These are phyloP conservation scores for Sugiyamaella neomexicana DNA, from an alignment of 1,139 yeast species.

Conservation along the genomic window DNA sequence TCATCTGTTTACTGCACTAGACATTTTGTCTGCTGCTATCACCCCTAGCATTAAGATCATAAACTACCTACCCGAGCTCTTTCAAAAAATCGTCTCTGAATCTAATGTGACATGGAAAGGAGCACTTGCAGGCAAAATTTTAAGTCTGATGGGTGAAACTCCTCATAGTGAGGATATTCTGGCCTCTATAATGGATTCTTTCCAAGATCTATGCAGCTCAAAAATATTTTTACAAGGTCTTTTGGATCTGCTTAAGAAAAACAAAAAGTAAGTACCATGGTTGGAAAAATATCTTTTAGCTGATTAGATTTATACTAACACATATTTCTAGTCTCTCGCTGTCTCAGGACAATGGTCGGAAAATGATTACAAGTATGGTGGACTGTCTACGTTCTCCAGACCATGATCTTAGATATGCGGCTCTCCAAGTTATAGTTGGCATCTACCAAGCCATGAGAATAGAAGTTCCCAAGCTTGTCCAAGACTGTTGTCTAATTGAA, in stretches of 20 bases:
- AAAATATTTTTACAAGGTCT: constrained; percentile 22
- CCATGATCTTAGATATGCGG: constrained; percentile 48
- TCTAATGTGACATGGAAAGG: constrained; percentile 18
- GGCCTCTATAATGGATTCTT: background rate
- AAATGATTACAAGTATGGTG: constrained; percentile 5
- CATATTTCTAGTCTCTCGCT: background rate
- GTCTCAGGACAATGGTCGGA: background rate
- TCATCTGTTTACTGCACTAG: constrained; percentile 7
- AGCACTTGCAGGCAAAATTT: constrained; percentile 25
- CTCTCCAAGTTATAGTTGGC: constrained; percentile 47
- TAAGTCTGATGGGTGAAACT: constrained; percentile 9
- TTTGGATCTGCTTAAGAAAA: constrained; percentile 13
- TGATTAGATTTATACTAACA: constrained; percentile 1
- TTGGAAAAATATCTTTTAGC: background rate
- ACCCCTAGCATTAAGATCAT: background rate
- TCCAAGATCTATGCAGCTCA: constrained; percentile 17
- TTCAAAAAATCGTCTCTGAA: background rate
- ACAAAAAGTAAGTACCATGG: constrained; percentile 3
- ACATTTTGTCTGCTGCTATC: background rate
- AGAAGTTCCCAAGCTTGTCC: constrained; percentile 37
- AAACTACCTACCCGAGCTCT: background rate
- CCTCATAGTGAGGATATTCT: constrained; percentile 1
- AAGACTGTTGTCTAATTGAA: constrained; percentile 59
- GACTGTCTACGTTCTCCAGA: constrained; percentile 25
- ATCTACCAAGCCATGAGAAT: constrained; percentile 37